phyloP scores from a whole-genome alignment of 768 basidiomycete species.

The Lentinula edodes region DNA sequence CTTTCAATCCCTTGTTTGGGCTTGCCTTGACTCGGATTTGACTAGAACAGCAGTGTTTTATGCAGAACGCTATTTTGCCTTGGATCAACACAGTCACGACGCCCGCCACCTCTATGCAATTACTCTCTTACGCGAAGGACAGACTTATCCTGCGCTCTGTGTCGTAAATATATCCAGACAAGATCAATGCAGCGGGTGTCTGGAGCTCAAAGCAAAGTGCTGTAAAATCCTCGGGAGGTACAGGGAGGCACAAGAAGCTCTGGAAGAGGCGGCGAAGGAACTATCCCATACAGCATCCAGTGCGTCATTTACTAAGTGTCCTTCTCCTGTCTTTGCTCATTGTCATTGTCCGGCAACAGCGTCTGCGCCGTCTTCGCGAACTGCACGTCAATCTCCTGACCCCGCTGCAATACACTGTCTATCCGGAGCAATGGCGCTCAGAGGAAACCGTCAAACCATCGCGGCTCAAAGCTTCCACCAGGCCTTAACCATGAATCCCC shows the following conservation, averaged over 20 bases:
- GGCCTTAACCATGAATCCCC: slow-evolving; percentile 67
- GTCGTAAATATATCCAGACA: slow-evolving; percentile 61
- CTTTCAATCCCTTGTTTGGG: slow-evolving; percentile 73
- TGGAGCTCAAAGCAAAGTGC: slow-evolving; percentile 75
- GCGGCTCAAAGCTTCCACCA: slow-evolving; percentile 68
- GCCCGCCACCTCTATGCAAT: slow-evolving; percentile 83
- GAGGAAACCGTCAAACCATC: slow-evolving; percentile 71
- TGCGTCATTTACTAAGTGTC: slow-evolving; percentile 28
- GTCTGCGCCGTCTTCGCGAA: slow-evolving; percentile 43
- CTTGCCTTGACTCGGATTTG: slow-evolving; percentile 78
- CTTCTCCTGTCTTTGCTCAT: slow-evolving; percentile 12
- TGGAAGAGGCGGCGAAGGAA: slow-evolving; percentile 58
- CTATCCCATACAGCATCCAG: slow-evolving; percentile 48
- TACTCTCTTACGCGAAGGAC: slow-evolving; percentile 62
- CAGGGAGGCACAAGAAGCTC: slow-evolving; percentile 68
- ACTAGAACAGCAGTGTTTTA: slow-evolving; percentile 81
- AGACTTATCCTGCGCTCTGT: slow-evolving; percentile 69
- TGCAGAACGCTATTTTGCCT: slow-evolving; percentile 76
- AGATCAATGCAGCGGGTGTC: slow-evolving; percentile 64
- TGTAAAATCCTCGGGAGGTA: slow-evolving; percentile 68
- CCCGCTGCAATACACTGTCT: slow-evolving; percentile 72
- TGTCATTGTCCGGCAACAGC: slow-evolving; percentile 28
- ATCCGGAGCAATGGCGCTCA: slow-evolving; percentile 69
- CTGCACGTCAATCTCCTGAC: slow-evolving; percentile 59
- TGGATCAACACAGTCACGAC: slow-evolving; percentile 70